Conservation (phyloP, 225 moss, liverwort and hornwort genomes). For the Neckera pumila region DNA sequence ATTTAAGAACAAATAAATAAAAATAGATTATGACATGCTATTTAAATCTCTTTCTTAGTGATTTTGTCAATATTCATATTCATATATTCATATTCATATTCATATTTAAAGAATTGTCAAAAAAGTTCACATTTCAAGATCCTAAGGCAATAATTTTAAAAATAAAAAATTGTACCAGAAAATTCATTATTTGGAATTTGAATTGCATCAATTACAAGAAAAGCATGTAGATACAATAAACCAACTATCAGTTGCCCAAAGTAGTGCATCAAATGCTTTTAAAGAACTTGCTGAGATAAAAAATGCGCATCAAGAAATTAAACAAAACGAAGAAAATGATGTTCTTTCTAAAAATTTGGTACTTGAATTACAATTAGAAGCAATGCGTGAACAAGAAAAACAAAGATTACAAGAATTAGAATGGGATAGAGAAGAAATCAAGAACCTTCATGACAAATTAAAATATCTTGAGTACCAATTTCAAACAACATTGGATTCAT, state of each 20-base stretch:
- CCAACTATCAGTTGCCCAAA: neutral
- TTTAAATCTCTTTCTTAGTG: neutral
- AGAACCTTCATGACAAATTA: neutral
- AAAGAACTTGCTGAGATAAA: neutral
- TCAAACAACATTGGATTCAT: neutral
- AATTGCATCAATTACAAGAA: slow-evolving; percentile 8
- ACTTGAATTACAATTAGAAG: slow-evolving; percentile 1
- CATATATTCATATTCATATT: too few species aligned
- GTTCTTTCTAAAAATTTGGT: neutral
- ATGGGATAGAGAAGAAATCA: neutral
- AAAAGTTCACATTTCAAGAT: neutral
- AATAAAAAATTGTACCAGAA: neutral
- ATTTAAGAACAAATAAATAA: neutral
- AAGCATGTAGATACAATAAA: neutral
- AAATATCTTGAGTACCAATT: neutral
- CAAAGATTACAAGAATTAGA: slow-evolving; percentile 1
- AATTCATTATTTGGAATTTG: slow-evolving; percentile 12
- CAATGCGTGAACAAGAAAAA: neutral
- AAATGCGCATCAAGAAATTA: neutral
- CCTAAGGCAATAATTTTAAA: too few species aligned
- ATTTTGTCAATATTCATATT: neutral
- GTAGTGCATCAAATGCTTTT: neutral
- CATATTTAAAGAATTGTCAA: rapidly evolving
- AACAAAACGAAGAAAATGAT: neutral
- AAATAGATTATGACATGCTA: too few species aligned